Base-by-base conservation (phyloP, 1,284 basidiomycete genomes). In the Pyrrhoderma lamaoense region DNA sequence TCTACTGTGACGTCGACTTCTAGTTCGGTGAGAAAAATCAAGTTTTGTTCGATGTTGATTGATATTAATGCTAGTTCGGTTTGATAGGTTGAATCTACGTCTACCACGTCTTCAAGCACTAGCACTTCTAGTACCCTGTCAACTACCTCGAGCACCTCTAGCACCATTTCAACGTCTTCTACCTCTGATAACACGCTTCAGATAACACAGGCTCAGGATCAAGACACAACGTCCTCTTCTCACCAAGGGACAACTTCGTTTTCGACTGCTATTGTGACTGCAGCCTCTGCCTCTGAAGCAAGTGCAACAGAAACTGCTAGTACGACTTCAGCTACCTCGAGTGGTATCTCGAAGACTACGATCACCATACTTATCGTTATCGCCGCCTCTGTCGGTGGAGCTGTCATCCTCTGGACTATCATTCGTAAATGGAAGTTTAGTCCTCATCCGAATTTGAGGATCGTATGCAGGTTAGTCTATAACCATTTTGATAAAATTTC, bases 391-490 rank as follows among this genome's bases (percentile, higher is more conserved):
- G 63, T 91, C 42, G 90, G 81, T 57, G 80, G 76, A 37, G 66
- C 82, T 34, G 74, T 75, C 48, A 78, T 90, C 57, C 74, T 84
- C 57, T 93, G 87, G 87, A 93, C 89, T 35, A 71, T 89, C 61
- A 89, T 93, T 75, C 84, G 91, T 70, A 93, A 92, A 69, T 91
- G 86, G 86, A 93, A 93, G 72, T 80, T 93, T 61, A 79, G 78
- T 55, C 82, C 85, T 89, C 86, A 40, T 76, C 79, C 64, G 75
- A 80, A 62, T 93, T 93, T 63, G 86, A 89, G 60, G 76, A 82
- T 57, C 86, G 89, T 61, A 40, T 52, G 50, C 50, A 52, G 45
- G 27, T 31, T 31, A 31, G 27, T 31, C 27, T 31, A 31, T 31
- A 11, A 5, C 7, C 14, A 16, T 45, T 23, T 11, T 3, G 2